Evolutionary conservation across 2,329 filamentous ascomycete species (phyloP), one percentile per base, ranked within the genome.

Genomic region (Epichloe bromicola): DNA sequence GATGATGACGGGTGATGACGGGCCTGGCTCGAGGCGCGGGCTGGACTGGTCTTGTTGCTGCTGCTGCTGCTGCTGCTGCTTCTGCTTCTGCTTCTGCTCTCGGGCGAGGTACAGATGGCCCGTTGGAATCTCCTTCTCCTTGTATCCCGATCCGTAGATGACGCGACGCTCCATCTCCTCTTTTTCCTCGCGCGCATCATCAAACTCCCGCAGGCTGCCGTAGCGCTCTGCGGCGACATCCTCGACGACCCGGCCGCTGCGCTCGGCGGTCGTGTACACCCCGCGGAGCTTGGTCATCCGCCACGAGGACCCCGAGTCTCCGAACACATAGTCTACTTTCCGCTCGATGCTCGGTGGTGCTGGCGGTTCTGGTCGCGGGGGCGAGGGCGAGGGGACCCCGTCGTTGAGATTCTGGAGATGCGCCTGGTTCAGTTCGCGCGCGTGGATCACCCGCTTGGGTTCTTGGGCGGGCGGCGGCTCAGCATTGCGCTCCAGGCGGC

Each of bases 271-370:
- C 26, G 80, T 78, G 65, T 95, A 95, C 2, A 95, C 87, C 11
- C 82, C 85, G 57, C 86, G 89, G 34, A 98, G 78, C 66, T 90
- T 96, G 5, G 85, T 95, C 90, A 98, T 95, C 47, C 94, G 83
- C 93, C 94, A 98, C 59, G 88, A 80, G 14, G 90, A 91, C 0
- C 93, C 91, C 6, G 79, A 71, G 64, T 98, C 93, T 17, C 94
- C 93, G 66, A 98, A 94, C 0, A 72, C 86, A 63, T 97, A 98
- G 52, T 79, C 74, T 8, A 94, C 79, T 0, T 54, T 60, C 26
- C 63, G 57, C 51, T 86, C 78, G 49, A 80, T 73, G 43, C 80
- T 69, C 6, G 23, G 23, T 26, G 30, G 38, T 2, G 44, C n/a
- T 3, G 37, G 34, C 33, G 46, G 3, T 3, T 51, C 43, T 2